Conservation (phyloP, 1,284 basidiomycete genomes). For the Nidula niveotomentosa region DNA sequence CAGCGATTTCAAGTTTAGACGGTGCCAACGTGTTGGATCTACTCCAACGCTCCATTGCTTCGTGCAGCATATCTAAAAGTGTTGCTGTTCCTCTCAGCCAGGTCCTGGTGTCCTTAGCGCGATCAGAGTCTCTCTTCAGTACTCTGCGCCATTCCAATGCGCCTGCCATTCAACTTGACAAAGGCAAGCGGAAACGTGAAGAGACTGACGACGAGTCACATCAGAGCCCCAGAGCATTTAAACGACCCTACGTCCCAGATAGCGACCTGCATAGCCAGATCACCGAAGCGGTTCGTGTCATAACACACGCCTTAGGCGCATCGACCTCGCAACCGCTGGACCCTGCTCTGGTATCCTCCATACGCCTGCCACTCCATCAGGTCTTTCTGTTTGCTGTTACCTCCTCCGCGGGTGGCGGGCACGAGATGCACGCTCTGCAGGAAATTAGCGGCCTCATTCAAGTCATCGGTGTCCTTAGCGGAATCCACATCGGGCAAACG, state of each 20-base stretch:
- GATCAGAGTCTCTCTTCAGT: conserved; percentile 63
- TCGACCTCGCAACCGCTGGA: conserved; percentile 45
- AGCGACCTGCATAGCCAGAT: conserved; percentile 50
- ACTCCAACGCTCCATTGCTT: conserved; percentile 44
- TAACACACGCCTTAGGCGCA: conserved; percentile 45
- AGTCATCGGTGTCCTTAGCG: conserved; percentile 73
- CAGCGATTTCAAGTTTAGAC: conserved; percentile 44
- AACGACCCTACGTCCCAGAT: conserved; percentile 41
- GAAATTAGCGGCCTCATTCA: conserved; percentile 76
- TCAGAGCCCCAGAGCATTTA: conserved; percentile 31
- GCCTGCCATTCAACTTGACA: conserved; percentile 55
- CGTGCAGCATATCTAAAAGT: conserved; percentile 48
- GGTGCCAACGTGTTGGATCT: conserved; percentile 53
- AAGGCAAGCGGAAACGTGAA: conserved; percentile 69
- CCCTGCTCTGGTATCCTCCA: conserved; percentile 56
- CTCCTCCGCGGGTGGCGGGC: conserved; percentile 52
- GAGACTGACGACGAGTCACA: conserved; percentile 44
- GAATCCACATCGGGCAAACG: conserved; percentile 64
- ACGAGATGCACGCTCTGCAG: conserved; percentile 56
- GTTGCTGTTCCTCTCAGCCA: conserved; percentile 57
- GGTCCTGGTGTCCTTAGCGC: conserved; percentile 57
- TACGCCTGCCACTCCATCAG: conserved; percentile 69
- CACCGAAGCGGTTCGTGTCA: conserved; percentile 52
- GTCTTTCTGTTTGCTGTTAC: conserved; percentile 75
- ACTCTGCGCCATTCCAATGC: conserved; percentile 61